Evolutionary conservation across 768 basidiomycete species (phyloP), one percentile per base, ranked within the genome.

Genomic region (Leccinum subgranulosum): DNA sequence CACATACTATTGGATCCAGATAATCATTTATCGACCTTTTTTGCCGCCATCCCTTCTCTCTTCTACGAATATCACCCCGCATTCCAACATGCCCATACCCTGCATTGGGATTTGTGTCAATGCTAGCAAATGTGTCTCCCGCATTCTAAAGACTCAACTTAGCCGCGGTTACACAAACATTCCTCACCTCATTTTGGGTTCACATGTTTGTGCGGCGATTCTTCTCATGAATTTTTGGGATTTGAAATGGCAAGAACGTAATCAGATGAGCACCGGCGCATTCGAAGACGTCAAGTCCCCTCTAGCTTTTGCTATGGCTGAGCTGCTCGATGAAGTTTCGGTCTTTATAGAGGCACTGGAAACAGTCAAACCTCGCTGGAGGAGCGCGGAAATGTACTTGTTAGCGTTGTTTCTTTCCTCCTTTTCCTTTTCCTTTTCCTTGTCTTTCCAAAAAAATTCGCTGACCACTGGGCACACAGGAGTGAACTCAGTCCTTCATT

Each of bases 1-100:
- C 19, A 74, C 80, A 6, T 92, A 87, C 67, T 82, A 90, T 70
- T 68, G 84, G 43, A 75, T 76, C 33, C 80, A 83, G 67, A 87
- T 91, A 67, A 73, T 88, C 53, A 79, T 91, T 29, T 84, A 88
- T 66, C 82, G 89, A 29, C 84, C 86, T 2, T 88, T 88, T 71
- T 81, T 88, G 39, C 80, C 79, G 17, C 67, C 75, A 6, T 75
- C 75, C 19, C 57, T 73, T 28, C 62, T 69, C 41, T 69, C 66
- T 12, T 61, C 62, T 45, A 43, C 55, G 14, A 60, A 62, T 55
- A 58, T 65, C 17, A 55, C 64, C 17, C 69, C 69, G n/a, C 68
- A 64, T 60, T 59, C 64, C 43, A 68, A 62, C 49, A 72, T 68
- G 71, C 74, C 64, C 29, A 79, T 77, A 51, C 85, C 78, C n/a